Conservation (phyloP, 164 flowering plant genomes). For the Litsea cubeba region DNA sequence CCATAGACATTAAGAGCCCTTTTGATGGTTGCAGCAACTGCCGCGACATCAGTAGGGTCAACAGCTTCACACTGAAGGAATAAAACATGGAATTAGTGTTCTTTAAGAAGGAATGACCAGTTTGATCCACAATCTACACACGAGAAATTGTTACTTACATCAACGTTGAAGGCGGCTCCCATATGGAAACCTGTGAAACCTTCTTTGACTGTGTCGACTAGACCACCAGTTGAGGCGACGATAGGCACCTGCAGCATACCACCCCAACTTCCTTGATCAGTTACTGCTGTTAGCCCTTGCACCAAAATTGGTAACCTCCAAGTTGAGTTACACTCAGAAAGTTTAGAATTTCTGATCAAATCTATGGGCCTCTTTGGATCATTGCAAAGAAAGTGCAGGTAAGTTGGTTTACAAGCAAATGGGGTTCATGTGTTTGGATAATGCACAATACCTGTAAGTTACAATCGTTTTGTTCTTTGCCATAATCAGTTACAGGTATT, state of each 20-base stretch:
- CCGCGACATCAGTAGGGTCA: constrained; percentile 67
- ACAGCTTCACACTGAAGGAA: constrained; percentile 58
- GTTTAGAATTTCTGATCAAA: not conserved
- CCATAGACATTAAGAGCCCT: constrained; percentile 61
- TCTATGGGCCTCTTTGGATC: too few species aligned
- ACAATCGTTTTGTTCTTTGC: too few species aligned
- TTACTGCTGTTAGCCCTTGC: not conserved
- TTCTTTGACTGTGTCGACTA: constrained; percentile 91
- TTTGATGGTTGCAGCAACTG: constrained; percentile 43
- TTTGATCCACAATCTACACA: not conserved
- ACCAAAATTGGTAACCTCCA: not conserved
- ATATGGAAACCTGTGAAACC: constrained; percentile 93
- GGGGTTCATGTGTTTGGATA: too few species aligned
- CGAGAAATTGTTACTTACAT: constrained; percentile 37
- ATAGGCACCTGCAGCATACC: constrained; percentile 29
- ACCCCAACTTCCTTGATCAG: not conserved
- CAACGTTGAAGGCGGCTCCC: constrained; percentile 78
- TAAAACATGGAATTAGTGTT: not conserved
- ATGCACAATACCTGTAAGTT: too few species aligned
- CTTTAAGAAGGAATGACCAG: not conserved
- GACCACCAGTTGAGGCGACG: constrained; percentile 89
- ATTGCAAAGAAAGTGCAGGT: too few species aligned
- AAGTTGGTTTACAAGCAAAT: too few species aligned
- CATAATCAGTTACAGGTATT: too few species aligned
- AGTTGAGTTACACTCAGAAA: not conserved